phyloP scores from a whole-genome alignment of 805 yeast genomes.

The Candida nitratophila region DNA sequence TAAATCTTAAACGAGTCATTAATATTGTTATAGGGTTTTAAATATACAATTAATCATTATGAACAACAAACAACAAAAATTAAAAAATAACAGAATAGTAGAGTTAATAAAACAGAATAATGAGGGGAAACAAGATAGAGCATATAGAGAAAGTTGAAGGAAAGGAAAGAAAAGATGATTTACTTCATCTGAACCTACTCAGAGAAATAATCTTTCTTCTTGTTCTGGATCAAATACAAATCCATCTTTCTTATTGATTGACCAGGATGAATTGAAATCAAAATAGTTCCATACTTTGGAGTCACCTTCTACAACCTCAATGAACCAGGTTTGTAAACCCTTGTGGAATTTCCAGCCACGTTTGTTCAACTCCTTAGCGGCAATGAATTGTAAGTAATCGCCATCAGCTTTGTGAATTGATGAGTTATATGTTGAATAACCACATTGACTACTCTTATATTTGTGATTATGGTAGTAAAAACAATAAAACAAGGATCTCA shows the following conservation, averaged over 20 bases:
- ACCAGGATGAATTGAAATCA: conserved; percentile 53
- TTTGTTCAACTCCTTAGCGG: conserved; percentile 71
- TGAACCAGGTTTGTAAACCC: conserved; percentile 75
- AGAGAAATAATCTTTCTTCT: conserved; percentile 18
- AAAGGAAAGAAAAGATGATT: not conserved
- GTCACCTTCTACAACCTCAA: conserved; percentile 13
- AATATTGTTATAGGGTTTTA: too few relatives aligned
- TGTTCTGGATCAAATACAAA: conserved; percentile 27
- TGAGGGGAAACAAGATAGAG: not conserved
- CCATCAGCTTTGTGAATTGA: conserved; percentile 27
- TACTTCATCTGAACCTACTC: conserved; percentile 12
- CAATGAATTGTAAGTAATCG: conserved; percentile 61
- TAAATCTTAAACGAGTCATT: too few relatives aligned
- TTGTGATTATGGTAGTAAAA: conserved; percentile 65
- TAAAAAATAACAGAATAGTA: not conserved
- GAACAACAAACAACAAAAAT: not conserved
- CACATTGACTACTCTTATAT: conserved; percentile 13
- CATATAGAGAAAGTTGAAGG: not conserved
- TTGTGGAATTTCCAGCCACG: conserved; percentile 81
- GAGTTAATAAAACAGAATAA: too few relatives aligned
- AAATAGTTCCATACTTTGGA: conserved; percentile 59
- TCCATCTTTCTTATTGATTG: conserved; percentile 35
- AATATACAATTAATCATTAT: too few relatives aligned
- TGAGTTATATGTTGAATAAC: not conserved
- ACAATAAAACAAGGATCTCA: conserved; percentile 85